Evolutionary conservation across 805 yeast genomes (phyloP), one percentile per base, ranked within the genome.

Genomic region (Candida nanaspora): DNA sequence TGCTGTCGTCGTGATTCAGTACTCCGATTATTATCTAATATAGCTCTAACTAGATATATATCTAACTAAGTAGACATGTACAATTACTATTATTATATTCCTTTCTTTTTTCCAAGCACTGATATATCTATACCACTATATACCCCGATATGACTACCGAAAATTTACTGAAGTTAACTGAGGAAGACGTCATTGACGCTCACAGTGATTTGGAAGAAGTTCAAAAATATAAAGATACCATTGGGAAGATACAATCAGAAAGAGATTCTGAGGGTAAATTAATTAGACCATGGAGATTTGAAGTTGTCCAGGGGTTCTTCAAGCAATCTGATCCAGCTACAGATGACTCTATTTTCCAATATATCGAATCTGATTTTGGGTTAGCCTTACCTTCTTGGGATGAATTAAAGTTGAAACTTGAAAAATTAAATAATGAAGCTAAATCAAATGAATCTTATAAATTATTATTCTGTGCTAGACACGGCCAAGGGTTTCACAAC

Each of bases 401-500:
- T 1, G 60, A 59, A 4, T 58, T 72, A 18, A 49, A 52, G 25
- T 31, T 29, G 1, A 59, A 63, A 26, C 40, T 76, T 25, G 47
- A 52, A 1, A 42, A 51, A 10, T 55, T 76, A 46, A 74, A 73
- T 45, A 39, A 41, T 2, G 34, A 49, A 6, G 66, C 70, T 16
- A 43, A 47, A 0, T 48, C 47, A 1, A 66, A 70, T 44, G 78
- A 62, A 33, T 43, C 46, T 28, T 76, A 65, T 55, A 78, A 77
- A 49, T 49, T 78, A 36, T 43, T 78, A 3, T 69, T 75, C 37
- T 64, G 75, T 40, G 80, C 82, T 10, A 67, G 87, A 53, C 87
- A 81, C 49, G 87, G 86, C 6, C 84, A 80, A 55, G 87, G 86
- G 0, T 73, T 60, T 52, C 88, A 81, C 46, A 81, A 81, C 49